Evolutionary conservation across 2,329 filamentous ascomycete genomes (phyloP), one percentile per base, ranked within the genome.

Genomic region (Diplodia sapinea): DNA sequence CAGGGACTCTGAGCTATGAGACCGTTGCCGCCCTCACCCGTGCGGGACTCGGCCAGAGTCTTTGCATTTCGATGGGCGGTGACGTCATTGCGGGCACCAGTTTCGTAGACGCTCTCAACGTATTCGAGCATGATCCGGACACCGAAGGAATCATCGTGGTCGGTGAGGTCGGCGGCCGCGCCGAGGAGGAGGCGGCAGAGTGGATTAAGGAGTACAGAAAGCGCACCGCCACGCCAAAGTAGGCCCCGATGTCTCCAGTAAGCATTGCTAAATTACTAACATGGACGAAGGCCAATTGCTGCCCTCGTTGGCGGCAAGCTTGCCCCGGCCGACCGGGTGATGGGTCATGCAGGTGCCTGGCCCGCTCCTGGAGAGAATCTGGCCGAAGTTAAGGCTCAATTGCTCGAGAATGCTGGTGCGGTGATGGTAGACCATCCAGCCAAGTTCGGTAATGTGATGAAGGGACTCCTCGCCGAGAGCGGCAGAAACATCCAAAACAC

Each of bases 311-410:
- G 86, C 36, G 91, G 91, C 4, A 79, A 88, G 57, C 80, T 87
- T 70, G 89, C 89, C n/a, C 84, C 85, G 6, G 80, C 82, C 17
- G 88, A 88, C 15, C 84, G 86, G 26, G 85, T 92, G 52, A 93
- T 94, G 90, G 91, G 91, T 11, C 91, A 94, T 76, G 90, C 91
- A 11, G 91, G 91, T 52, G 91, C 91, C 15, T 92, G 91, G 82
- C 82, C 84, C 65, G 84, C 88, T 1, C 84, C 87, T 7, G 89
- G 89, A 23, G 90, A 94, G 74, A 85, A 88, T 3, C 83, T 83
- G 69, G 86, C 88, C 0, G 79, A 82, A 49, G 82, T 84, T n/a
- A 94, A 94, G 78, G 87, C 90, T 69, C 84, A 83, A 51, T 85
- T 87, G 1, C 82, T 94, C n/a, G 80, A 88, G 74, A 81, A 84